Evolutionary conservation across 805 yeast genomes (phyloP).

Genomic region (Zygoascus biomembranicola): DNA sequence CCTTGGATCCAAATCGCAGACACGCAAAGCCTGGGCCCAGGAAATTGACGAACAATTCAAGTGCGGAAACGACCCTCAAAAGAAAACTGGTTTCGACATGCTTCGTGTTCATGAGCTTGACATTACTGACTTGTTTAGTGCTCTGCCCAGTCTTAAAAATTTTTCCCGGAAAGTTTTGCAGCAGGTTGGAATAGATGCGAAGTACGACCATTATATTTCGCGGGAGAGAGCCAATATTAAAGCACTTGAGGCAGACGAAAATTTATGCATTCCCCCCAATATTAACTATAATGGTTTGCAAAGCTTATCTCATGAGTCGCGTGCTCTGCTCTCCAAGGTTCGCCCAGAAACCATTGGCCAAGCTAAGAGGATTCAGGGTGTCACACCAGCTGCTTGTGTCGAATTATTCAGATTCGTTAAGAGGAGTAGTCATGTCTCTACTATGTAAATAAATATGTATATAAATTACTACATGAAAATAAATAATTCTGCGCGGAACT

Average conservation of each 20-base stretch:
- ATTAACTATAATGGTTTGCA: slow-evolving; percentile 52
- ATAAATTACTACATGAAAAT: not conserved
- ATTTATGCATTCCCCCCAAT: slow-evolving; percentile 56
- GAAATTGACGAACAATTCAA: slow-evolving; percentile 27
- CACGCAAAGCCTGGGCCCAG: slow-evolving; percentile 56
- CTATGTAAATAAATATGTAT: not conserved
- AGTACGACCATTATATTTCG: slow-evolving; percentile 69
- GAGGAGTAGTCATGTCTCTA: not conserved
- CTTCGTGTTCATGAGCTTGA: slow-evolving; percentile 43
- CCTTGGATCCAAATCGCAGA: slow-evolving; percentile 37
- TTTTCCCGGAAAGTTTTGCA: slow-evolving; percentile 41
- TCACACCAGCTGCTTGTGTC: slow-evolving; percentile 87
- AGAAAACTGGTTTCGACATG: slow-evolving; percentile 63
- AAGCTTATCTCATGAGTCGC: slow-evolving; percentile 70
- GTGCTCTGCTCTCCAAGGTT: slow-evolving; percentile 56
- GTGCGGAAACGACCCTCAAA: slow-evolving; percentile 25
- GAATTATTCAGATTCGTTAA: slow-evolving; percentile 46
- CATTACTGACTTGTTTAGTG: slow-evolving; percentile 20
- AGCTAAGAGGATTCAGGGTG: slow-evolving; percentile 89
- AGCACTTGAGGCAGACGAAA: slow-evolving; percentile 81
- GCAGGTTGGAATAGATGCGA: slow-evolving; percentile 69
- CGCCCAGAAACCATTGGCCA: slow-evolving; percentile 91
- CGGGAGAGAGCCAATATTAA: slow-evolving; percentile 63
- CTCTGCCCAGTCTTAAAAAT: slow-evolving; percentile 32
- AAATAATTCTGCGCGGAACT: not conserved